Evolutionary conservation across 208 protist species (phyloP).

Genomic region (Crithidia bombi): DNA sequence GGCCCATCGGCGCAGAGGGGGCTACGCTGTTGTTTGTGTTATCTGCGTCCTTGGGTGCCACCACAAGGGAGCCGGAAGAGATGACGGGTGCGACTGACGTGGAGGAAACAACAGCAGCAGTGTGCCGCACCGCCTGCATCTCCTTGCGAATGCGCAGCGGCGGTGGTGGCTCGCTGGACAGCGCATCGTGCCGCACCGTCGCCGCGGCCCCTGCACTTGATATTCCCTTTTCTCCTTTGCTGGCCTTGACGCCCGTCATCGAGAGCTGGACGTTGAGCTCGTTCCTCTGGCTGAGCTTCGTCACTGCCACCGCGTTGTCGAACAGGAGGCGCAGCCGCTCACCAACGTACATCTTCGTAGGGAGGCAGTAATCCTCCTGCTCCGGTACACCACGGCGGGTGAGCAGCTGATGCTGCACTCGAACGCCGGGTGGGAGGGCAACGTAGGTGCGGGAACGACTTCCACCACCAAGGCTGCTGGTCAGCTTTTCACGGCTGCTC

Average conservation of each 20-base stretch:
- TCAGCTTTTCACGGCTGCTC: neutral
- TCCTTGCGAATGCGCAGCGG: constrained; percentile 29
- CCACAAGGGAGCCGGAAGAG: too few relatives aligned
- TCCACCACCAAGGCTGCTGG: neutral
- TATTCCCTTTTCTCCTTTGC: neutral
- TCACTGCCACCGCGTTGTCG: constrained; percentile 50
- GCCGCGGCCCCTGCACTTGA: neutral
- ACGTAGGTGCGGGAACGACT: constrained; percentile 31
- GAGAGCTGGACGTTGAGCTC: constrained; percentile 18
- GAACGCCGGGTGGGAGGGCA: constrained; percentile 54
- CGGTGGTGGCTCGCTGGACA: constrained; percentile 16
- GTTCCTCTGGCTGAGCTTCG: constrained; percentile 12
- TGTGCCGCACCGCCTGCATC: constrained; percentile 14
- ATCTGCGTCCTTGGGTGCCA: neutral
- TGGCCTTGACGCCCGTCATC: constrained; percentile 14
- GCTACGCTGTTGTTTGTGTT: neutral
- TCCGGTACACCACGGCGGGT: constrained; percentile 66
- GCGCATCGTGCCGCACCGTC: constrained; percentile 7
- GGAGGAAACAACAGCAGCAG: neutral
- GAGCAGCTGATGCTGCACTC: constrained; percentile 57
- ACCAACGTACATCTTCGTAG: constrained; percentile 53
- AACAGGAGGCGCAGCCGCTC: constrained; percentile 69
- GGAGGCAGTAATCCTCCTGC: constrained; percentile 60
- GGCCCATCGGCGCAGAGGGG: constrained; percentile 1
- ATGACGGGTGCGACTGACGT: neutral